A percentile compares a stretch with the other conserved stretches of the same genome.
These are phyloP conservation scores for Thalassia testudinum DNA, from an alignment of 116 monocot genomes.

Conservation along the genomic window DNA sequence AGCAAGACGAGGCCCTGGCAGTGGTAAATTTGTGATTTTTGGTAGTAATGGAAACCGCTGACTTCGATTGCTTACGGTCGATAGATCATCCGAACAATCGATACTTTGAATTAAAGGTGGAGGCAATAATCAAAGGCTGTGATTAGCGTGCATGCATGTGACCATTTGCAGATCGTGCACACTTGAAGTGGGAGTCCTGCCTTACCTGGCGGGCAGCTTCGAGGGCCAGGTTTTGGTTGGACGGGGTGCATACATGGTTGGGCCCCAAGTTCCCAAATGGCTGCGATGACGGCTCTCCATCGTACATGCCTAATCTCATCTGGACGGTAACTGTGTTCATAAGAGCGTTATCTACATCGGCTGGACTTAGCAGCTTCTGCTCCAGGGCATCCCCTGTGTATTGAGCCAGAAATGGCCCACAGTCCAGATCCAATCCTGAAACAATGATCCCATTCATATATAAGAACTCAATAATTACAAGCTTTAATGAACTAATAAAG, in stretches of 20 bases:
- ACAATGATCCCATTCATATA: no score
- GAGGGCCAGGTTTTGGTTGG: slow-evolving; percentile 16
- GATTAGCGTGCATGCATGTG: no score
- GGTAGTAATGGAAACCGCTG: no score
- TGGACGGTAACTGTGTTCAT: slow-evolving; percentile 32
- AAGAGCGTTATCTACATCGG: slow-evolving; percentile 26
- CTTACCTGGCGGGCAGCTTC: slow-evolving; percentile 22
- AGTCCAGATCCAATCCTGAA: slow-evolving; percentile 76
- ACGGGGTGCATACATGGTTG: slow-evolving; percentile 12
- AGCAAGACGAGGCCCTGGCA: slow-evolving; percentile 36
- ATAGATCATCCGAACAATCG: no score
- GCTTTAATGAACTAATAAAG: no score
- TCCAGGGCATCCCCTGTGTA: slow-evolving; percentile 40
- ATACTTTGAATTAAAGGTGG: no score
- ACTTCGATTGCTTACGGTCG: no score
- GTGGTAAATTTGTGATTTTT: no score
- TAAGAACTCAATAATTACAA: no score
- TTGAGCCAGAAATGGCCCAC: slow-evolving; percentile 60
- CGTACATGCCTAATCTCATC: slow-evolving; percentile 32
- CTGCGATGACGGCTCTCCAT: slow-evolving; percentile 9
- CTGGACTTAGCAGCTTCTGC: slow-evolving; percentile 22
- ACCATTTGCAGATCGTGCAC: no score
- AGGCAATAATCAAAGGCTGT: no score
- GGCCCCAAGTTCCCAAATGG: slow-evolving; percentile 23
- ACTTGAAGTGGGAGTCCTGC: no score